Percentiles rank a stretch among this genome's conserved stretches.
Conservation (phyloP, 768 basidiomycete species). For the Nidularia pulvinata region DNA sequence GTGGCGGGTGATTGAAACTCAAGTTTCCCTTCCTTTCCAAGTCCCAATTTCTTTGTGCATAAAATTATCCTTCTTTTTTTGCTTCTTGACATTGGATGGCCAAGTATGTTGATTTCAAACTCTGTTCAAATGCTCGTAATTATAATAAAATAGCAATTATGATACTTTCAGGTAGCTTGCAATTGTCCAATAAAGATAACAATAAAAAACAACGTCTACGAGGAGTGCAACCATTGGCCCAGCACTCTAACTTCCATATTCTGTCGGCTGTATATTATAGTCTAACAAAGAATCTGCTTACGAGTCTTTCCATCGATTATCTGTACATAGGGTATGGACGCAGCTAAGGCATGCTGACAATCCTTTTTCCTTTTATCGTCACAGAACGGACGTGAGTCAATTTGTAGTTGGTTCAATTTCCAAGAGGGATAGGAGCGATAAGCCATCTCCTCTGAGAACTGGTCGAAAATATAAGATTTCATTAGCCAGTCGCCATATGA, state of each 20-base stretch:
- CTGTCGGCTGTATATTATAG: not conserved
- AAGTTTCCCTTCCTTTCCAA: no score
- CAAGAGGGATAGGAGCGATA: not conserved
- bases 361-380: not conserved
- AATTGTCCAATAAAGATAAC: not conserved
- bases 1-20: no score
- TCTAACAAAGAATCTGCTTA: not conserved
- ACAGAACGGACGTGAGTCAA: not conserved
- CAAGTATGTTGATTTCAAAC: no score
- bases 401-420: not conserved
- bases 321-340: not conserved
- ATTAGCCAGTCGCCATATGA: not conserved
- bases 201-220: not conserved
- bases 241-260: not conserved
- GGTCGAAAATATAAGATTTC: not conserved
- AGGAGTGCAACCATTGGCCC: not conserved
- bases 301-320: not conserved
- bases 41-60: no score
- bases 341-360: not conserved
- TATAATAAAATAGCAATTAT: not conserved
- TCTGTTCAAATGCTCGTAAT: not conserved
- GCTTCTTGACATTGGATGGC: no score
- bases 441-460: not conserved
- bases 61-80: no score
- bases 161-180: not conserved